phyloP scores from a whole-genome alignment of 2,329 filamentous ascomycete species.

The Salinomyces thailandicus region DNA sequence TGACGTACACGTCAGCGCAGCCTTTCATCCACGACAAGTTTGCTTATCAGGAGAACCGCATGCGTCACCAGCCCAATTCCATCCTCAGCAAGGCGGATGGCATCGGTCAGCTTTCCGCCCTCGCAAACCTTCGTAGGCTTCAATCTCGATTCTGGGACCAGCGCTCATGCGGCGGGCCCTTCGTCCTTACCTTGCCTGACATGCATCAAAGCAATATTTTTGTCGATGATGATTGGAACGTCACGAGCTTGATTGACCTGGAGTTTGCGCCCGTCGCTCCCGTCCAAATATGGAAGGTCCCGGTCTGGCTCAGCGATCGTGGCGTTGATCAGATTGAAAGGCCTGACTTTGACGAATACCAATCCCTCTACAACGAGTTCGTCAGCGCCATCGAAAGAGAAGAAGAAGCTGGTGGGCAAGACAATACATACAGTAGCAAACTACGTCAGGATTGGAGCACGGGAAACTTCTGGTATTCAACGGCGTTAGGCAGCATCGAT shows the following conservation, averaged over 20 bases:
- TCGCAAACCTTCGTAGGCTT: neutral
- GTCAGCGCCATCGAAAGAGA: neutral
- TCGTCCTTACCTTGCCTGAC: neutral
- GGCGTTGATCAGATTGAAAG: neutral
- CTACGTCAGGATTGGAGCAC: neutral
- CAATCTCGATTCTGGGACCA: neutral
- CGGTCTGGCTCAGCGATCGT: neutral
- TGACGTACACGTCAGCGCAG: constrained; percentile 7
- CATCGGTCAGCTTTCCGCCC: constrained; percentile 8
- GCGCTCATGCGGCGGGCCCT: neutral
- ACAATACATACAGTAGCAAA: neutral
- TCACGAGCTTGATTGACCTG: neutral
- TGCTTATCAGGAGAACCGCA: constrained; percentile 8
- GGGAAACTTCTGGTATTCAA: neutral
- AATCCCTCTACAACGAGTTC: neutral
- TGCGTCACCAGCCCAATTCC: constrained; percentile 10
- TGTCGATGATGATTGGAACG: neutral
- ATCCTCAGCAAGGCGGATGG: constrained; percentile 9
- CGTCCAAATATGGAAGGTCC: neutral
- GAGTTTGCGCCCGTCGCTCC: neutral
- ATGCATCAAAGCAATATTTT: neutral
- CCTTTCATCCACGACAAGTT: constrained; percentile 8
- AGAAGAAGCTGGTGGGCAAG: neutral
- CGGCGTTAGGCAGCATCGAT: neutral
- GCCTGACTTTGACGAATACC: neutral